Base-by-base conservation (phyloP, 495 filamentous ascomycete genomes). In the Talaromyces proteolyticus region DNA sequence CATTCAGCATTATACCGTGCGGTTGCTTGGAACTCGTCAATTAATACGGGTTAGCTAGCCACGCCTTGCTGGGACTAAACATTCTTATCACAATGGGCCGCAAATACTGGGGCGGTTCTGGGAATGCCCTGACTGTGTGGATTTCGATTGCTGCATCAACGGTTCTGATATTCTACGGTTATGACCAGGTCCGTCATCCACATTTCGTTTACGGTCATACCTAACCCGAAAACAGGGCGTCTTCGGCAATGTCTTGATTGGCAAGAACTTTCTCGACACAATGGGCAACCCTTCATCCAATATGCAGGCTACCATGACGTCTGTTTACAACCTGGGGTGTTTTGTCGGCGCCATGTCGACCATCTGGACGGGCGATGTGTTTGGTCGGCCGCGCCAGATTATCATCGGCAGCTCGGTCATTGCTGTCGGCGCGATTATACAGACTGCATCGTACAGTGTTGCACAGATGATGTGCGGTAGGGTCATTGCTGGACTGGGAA, bases 401-500 rank as follows among this genome's bases (percentile, higher is more conserved):
- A 51, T 81, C 11, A 50, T 75, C 5, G 78, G 77, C 2, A 73
- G 70, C 1, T 59, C 64, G 0, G 70, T 85, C 25, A 77, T 82
- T 72, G 64, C 63, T 17, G 57, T 83, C 38, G 81, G 79, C 4
- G 74, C 77, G 2, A 66, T 82, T 22, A 67, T 84, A 12, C 78
- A 85, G 53, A 70, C 75, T 23, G 63, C 73, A 8, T 62, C 80
- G 3, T 82, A 67, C 53, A 63, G 63, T 23, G 56, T 79, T 11
- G 54, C 72, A 5, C 80, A 84, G 54, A 78, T 86, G 63, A 74
- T 86, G 44, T 67, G 82, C 22, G 82, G 78, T 4, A 69, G 80
- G 26, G 68, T 77, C 18, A 62, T 29, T 19, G 48, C 61, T 3
- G 64, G 21, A 44, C 64, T 47, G 61, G 68, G 14, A 4, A 47